Percentiles rank a stretch among this genome's conserved stretches.
Evolutionary conservation across 1,139 yeast species (phyloP).

Genomic region (Pichia sp.): DNA sequence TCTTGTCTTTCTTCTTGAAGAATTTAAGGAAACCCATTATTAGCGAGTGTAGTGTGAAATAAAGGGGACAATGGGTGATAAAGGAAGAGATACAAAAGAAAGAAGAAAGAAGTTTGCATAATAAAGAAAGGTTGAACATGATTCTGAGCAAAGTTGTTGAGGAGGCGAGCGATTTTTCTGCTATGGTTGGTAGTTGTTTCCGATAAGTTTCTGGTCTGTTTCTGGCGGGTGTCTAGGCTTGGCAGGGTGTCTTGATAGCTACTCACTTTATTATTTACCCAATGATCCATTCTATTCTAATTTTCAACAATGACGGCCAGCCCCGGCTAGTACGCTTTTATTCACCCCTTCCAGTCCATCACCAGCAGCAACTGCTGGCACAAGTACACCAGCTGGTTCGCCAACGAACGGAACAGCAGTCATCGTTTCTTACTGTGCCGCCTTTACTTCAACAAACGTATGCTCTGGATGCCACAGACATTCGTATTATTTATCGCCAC

Average conservation of each 20-base stretch:
- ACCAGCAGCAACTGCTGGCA: conserved; percentile 65
- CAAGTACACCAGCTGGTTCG: conserved; percentile 71
- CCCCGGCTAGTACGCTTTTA: conserved; percentile 90
- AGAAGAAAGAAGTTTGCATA: background rate
- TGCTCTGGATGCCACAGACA: conserved; percentile 60
- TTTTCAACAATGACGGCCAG: conserved; percentile 44
- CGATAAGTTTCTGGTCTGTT: too few relatives aligned
- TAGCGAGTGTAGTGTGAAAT: too few relatives aligned
- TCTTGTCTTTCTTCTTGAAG: conserved; percentile 18
- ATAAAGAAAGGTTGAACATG: background rate
- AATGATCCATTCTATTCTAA: conserved; percentile 44
- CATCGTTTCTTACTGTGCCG: conserved; percentile 79
- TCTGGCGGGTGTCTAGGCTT: too few relatives aligned
- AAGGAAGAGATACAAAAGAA: too few relatives aligned
- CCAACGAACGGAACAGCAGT: conserved; percentile 62
- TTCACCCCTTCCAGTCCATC: conserved; percentile 77
- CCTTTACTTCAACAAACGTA: conserved; percentile 40
- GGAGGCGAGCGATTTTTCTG: too few relatives aligned
- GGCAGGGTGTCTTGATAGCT: background rate
- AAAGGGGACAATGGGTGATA: too few relatives aligned
- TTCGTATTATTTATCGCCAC: conserved; percentile 86
- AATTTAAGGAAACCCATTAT: conserved; percentile 21
- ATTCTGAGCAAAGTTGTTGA: too few relatives aligned
- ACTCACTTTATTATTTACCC: too few relatives aligned
- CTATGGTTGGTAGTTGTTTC: too few relatives aligned